Evolutionary conservation across 768 basidiomycete species (phyloP).

Genomic region (Astraeus odoratus): DNA sequence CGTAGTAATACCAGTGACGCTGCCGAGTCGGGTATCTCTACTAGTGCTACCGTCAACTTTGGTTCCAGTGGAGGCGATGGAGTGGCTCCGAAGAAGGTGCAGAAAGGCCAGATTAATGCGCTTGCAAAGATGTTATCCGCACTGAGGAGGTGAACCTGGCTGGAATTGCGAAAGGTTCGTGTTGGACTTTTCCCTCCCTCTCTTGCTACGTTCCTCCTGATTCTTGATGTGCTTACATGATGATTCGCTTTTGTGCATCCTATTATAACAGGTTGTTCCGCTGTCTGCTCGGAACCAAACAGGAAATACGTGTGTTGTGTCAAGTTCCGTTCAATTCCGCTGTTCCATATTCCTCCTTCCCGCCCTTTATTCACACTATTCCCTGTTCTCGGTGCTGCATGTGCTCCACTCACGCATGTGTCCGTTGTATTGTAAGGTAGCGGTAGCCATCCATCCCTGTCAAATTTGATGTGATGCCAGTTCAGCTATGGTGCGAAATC

Average conservation of each 20-base stretch:
- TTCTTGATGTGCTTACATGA: not conserved
- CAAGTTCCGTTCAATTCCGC: not conserved
- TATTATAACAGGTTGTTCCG: not conserved
- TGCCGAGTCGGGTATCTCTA: not conserved
- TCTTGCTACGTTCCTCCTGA: not conserved
- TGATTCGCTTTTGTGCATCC: not conserved
- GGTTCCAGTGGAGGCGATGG: constrained; percentile 18
- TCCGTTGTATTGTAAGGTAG: constrained; percentile 51
- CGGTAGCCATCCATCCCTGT: constrained; percentile 15
- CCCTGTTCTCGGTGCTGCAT: not conserved
- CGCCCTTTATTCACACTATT: not conserved
- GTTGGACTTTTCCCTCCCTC: not conserved
- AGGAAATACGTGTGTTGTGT: constrained; percentile 2
- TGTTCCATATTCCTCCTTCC: not conserved
- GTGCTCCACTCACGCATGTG: constrained; percentile 10
- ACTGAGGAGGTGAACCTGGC: constrained; percentile 49
- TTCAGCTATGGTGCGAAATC: constrained; percentile 32
- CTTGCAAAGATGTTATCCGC: constrained; percentile 90
- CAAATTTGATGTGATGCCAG: constrained; percentile 2
- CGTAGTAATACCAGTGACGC: not conserved
- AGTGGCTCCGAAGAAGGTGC: constrained; percentile 63
- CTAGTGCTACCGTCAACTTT: not conserved
- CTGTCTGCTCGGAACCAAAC: not conserved
- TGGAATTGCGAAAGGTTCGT: constrained; percentile 20
- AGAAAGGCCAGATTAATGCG: constrained; percentile 85